phyloP scores from a whole-genome alignment of 257 asterid species.

The Scutellaria minor region DNA sequence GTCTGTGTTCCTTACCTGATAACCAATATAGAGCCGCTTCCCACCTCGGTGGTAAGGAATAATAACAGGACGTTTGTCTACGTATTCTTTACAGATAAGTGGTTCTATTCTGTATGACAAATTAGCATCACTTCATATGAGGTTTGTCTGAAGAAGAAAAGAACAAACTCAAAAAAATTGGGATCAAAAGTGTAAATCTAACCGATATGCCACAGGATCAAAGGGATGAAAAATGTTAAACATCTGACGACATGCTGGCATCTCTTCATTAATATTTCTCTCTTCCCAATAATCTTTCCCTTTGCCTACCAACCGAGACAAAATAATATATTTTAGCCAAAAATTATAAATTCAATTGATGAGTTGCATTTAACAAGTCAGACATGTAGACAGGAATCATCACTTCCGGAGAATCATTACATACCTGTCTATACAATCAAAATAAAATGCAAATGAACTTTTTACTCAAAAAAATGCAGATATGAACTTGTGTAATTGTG shows the following conservation, averaged over 20 bases:
- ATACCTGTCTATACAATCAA: not conserved
- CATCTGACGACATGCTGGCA: slow-evolving; percentile 94
- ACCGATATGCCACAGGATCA: slow-evolving; percentile 99
- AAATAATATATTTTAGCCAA: slow-evolving; percentile 31
- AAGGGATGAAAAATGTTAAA: slow-evolving; percentile 95
- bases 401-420: not conserved
- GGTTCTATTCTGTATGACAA: slow-evolving; percentile 77
- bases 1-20: slow-evolving; percentile 59
- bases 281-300: slow-evolving; percentile 88
- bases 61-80: slow-evolving; percentile 73
- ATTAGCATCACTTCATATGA: slow-evolving; percentile 27
- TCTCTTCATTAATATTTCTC: slow-evolving; percentile 78
- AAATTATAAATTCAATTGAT: slow-evolving; percentile 4
- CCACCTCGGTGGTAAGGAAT: slow-evolving; percentile 98
- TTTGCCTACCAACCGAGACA: slow-evolving; percentile 59
- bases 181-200: slow-evolving; percentile 15
- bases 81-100: slow-evolving; percentile 80
- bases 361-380: slow-evolving; percentile 1
- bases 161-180: slow-evolving; percentile 7
- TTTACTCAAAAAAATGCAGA: not conserved
- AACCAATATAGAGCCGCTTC: slow-evolving; percentile 84
- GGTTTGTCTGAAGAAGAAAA: slow-evolving; percentile 20
- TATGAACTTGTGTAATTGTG: not conserved
- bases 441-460: not conserved
- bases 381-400: slow-evolving; percentile 16